Evolutionary conservation across 345 rosid species (phyloP), one percentile per base, ranked within the genome.

Genomic region (Leavenworthia alabamica): DNA sequence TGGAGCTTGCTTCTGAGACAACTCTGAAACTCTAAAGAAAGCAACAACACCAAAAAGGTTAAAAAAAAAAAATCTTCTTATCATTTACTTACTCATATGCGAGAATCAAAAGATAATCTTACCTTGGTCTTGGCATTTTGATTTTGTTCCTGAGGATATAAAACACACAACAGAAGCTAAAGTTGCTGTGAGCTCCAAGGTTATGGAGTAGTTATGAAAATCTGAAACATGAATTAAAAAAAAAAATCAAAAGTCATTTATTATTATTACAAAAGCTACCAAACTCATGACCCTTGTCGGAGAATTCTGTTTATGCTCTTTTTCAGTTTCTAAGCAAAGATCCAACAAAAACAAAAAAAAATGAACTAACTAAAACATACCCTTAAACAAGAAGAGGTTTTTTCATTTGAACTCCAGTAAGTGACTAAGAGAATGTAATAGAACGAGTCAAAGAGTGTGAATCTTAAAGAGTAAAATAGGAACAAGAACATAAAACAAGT

Each of bases 61-160:
- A n/a, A 26, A 17, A 4, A 27, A 2, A 24, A 27, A 22, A 31
- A 9, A 6, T 1, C 9, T 5, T 8, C 3, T 46, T 15, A 53
- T n/a, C 12, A 50, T 9, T 9, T 37, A 48, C 63, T 28, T 27
- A 28, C 63, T 13, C 40, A 2, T 8, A 2, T 28, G 16, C 0
- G 12, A 12, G 44, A 40, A 47, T 16, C 11, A 8, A 6, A 37
- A 66, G 47, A 36, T 32, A 63, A 48, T 40, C 74, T 73, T 49
- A 92, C 97, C 95, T 89, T 71, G 90, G 82, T 78, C 88, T 80
- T 22, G 88, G 91, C 98, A 89, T 89, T 48, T 78, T 68, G 28
- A 15, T 22, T 8, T 51, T 41, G 4, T 26, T 32, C 29, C 12
- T n/a, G 52, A 54, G 19, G 19, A 48, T 23, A 14, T 15, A 13